Conservation (phyloP, 2,329 filamentous ascomycete species). For the Aspergillus fischeri region DNA sequence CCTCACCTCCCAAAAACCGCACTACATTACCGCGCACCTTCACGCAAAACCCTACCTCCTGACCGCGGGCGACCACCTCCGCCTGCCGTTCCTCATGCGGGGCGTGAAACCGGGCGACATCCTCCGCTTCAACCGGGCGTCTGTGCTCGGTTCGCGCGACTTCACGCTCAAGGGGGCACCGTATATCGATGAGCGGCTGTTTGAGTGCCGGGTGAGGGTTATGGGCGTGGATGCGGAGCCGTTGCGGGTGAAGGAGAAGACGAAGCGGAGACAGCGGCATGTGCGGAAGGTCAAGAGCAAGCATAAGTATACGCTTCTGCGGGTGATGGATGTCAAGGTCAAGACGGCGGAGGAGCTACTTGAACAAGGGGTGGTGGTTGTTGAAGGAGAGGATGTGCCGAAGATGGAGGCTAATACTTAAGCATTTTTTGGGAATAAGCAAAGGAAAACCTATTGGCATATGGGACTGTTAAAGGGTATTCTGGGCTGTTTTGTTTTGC, state of each 20-base stretch:
- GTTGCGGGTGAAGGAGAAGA: constrained; percentile 73
- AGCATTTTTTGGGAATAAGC: background rate
- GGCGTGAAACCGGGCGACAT: constrained; percentile 76
- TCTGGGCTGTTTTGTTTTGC: constrained; percentile 1
- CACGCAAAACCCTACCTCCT: constrained; percentile 49
- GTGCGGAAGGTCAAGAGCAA: constrained; percentile 80
- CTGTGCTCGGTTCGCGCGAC: constrained; percentile 77
- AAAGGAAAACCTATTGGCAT: background rate
- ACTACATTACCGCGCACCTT: constrained; percentile 47
- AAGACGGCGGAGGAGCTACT: constrained; percentile 53
- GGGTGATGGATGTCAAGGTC: constrained; percentile 76
- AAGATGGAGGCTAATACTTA: constrained; percentile 24
- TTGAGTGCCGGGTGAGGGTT: constrained; percentile 79
- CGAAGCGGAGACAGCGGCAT: constrained; percentile 66
- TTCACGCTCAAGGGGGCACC: constrained; percentile 79
- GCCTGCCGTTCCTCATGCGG: constrained; percentile 75
- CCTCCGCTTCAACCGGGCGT: constrained; percentile 81
- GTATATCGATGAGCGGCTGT: constrained; percentile 80
- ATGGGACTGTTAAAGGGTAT: background rate
- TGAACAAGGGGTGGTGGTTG: constrained; percentile 37
- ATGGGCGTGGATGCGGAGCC: constrained; percentile 80
- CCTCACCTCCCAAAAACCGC: constrained; percentile 41
- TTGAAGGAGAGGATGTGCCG: constrained; percentile 23
- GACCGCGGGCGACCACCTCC: constrained; percentile 65
- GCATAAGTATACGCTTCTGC: constrained; percentile 80